Conservation (phyloP, 2,329 filamentous ascomycete genomes). For the Fusarium mangiferae region DNA sequence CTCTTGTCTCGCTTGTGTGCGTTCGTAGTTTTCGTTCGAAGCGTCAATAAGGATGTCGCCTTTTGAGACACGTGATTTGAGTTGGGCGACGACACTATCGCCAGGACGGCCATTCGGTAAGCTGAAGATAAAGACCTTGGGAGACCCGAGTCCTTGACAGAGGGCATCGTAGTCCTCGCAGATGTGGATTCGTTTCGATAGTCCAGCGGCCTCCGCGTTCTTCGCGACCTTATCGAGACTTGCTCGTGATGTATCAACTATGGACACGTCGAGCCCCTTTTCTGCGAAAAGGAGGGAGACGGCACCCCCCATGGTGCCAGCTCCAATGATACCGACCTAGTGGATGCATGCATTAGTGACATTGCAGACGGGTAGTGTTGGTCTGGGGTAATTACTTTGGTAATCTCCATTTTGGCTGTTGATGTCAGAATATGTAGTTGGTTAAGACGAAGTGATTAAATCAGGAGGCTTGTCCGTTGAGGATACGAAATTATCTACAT, state of each 20-base stretch:
- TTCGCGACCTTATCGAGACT: constrained; percentile 13
- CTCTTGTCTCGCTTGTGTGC: constrained; percentile 70
- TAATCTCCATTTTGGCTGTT: constrained; percentile 4
- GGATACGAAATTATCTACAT: not conserved
- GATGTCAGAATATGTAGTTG: not conserved
- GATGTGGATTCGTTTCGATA: constrained; percentile 11
- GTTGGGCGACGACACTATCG: constrained; percentile 9
- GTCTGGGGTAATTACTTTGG: not conserved
- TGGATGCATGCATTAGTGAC: not conserved
- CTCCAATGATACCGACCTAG: constrained; percentile 21
- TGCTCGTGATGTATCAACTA: not conserved
- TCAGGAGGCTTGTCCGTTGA: not conserved
- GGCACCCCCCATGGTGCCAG: constrained; percentile 19
- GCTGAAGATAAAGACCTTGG: constrained; percentile 34
- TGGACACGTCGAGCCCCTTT: constrained; percentile 7
- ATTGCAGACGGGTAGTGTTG: no score
- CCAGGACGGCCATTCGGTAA: constrained; percentile 25
- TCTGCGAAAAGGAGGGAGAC: constrained; percentile 15
- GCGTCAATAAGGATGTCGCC: constrained; percentile 76
- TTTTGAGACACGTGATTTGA: constrained; percentile 58
- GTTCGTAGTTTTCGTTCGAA: constrained; percentile 73
- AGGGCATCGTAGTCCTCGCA: constrained; percentile 25
- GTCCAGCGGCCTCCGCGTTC: not conserved
- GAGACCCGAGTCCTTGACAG: constrained; percentile 15
- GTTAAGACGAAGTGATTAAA: not conserved